Base-by-base conservation (phyloP, 2,329 filamentous ascomycete species). In the Fusarium ambrosium region DNA sequence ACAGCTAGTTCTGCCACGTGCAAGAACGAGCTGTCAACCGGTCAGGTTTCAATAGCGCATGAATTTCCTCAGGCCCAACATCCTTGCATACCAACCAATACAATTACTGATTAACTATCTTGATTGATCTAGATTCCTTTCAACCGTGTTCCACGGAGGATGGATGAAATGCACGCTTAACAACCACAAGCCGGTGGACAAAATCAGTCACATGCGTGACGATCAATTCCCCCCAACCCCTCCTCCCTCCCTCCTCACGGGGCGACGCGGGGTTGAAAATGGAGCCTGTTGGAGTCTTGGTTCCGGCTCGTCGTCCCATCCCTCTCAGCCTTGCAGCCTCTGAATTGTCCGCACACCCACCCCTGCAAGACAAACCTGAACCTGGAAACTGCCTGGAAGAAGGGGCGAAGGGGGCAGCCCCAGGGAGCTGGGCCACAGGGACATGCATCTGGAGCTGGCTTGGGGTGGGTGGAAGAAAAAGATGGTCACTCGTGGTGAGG, bases 301-400 rank as follows among this genome's bases (percentile, higher is more conserved):
- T 45, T 29, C 51, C 22, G 14, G 37, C 64, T 71, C 64, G 20
- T 56, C 41, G 39, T 71, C 48, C 68, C 51, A 59, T 62, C 62
- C 56, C 60, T 61, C 43, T 73, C 70, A 75, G 72, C 73, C 73
- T 75, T 75, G 69, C 73, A 75, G 73, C 51, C 32, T 29, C 56
- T 64, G 48, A 62, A 67, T 53, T 34, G 32, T 34, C 32, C 56
- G 37, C 24, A 24, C 24, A 29, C 34, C 24, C 71, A 27, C 24
- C 71, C 71, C 71, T 74, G 71, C 69, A 68, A 60, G 51, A 64
- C 39, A 69, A 65, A 56, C 64, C 59, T 29, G 45, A 39, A 32
- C 45, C n/a, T 41, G 45, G 45, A 67, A 75, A 29, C 43, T 22
- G 56, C 27, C 70, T 70, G 64, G 69, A 66, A 67, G 45, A 67